Evolutionary conservation across 2,329 filamentous ascomycete species (phyloP).

Genomic region (Neonectria faginata): DNA sequence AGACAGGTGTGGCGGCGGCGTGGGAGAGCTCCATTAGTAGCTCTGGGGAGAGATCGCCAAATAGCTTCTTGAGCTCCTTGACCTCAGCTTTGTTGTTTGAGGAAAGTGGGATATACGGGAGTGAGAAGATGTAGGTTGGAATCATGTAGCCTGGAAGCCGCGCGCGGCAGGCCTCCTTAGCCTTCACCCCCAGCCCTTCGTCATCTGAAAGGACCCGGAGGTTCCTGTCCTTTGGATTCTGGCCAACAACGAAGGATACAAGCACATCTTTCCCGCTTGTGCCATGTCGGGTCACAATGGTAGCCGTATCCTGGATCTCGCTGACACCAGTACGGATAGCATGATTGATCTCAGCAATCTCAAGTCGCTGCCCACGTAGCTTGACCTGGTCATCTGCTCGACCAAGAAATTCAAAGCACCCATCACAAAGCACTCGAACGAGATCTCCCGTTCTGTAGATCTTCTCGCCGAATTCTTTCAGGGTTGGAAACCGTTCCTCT

Average conservation of each 20-base stretch:
- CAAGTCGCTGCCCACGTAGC: constrained; percentile 86
- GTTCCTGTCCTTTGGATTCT: constrained; percentile 2
- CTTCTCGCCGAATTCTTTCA: constrained; percentile 67
- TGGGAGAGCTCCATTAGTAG: constrained; percentile 69
- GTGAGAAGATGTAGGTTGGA: constrained; percentile 81
- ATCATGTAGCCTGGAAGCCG: constrained; percentile 89
- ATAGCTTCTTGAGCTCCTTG: constrained; percentile 75
- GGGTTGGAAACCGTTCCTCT: constrained; percentile 76
- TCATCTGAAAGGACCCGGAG: constrained; percentile 47
- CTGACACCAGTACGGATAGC: constrained; percentile 73
- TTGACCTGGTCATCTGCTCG: constrained; percentile 94
- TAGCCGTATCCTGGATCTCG: constrained; percentile 76
- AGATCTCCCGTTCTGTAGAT: constrained; percentile 92
- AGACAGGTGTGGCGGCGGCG: constrained; percentile 39
- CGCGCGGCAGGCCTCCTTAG: constrained; percentile 73
- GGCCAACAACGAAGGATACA: constrained; percentile 74
- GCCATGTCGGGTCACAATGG: constrained; percentile 77
- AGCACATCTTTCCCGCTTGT: constrained; percentile 84
- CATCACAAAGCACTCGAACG: constrained; percentile 82
- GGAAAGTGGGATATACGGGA: constrained; percentile 81
- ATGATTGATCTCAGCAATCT: constrained; percentile 92
- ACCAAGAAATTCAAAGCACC: constrained; percentile 87
- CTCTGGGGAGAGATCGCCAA: constrained; percentile 68
- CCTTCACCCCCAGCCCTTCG: constrained; percentile 56
- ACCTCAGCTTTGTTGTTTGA: constrained; percentile 90